Evolutionary conservation across 2,329 filamentous ascomycete genomes (phyloP), one percentile per base, ranked within the genome.

Genomic region (Sclerotinia nivalis): DNA sequence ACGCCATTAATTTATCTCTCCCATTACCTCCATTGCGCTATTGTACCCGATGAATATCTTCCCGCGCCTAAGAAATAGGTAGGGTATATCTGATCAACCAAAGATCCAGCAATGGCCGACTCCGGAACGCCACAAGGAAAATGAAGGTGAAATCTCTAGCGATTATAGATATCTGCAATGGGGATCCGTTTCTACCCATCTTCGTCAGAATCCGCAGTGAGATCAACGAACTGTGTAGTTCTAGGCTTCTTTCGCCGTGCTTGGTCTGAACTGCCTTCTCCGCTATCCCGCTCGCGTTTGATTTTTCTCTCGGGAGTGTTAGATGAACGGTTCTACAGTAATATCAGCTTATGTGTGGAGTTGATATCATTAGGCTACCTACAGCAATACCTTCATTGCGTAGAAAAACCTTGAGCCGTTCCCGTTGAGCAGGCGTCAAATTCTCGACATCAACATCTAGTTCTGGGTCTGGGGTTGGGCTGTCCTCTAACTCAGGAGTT

Each of bases 401-500:
- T 34, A 70, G 25, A 37, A 70, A 70, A 6, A 22, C 28, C 31
- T 62, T n/a, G 2, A 70, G 20, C 12, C 55, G 55, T n/a, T 66
- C 50, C 7, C 28, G 52, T 40, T 68, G 69, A 10, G n/a, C 47
- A 20, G 37, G 1, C 2, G 47, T 56, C 13, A 70, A 37, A 15
- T 58, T 50, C 4, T 25, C 25, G 15, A 68, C 37, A 37, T 66
- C n/a, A 22, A 69, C 9, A 10, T 45, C 20, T 13, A 31, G 18
- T 4, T 20, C 47, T 20, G 67, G 49, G n/a, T 2, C 28, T 18
- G 67, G 25, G 4, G 22, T 20, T 25, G 59, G 67, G 34, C 37
- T 65, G 2, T 65, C 25, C 49, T 66, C 59, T 5, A 50, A 60
- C 4, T 66, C 68, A 15, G 68, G 68, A 4, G 60, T 65, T 4